Conservation (phyloP, 495 filamentous ascomycete genomes). For the Evansstolkia leycettana region DNA sequence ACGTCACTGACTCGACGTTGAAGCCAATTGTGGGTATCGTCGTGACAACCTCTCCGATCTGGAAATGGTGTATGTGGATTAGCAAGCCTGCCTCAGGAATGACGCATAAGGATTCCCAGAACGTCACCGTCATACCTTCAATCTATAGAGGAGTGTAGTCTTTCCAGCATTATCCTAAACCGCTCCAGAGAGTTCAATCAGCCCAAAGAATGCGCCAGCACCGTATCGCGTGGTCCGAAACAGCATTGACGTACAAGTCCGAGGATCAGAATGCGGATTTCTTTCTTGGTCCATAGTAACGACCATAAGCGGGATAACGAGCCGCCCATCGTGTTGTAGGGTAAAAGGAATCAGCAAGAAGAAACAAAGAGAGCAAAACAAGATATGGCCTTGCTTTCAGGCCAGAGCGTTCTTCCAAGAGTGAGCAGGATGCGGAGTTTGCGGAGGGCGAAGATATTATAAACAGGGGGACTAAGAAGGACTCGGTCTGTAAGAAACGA, state of each 20-base stretch:
- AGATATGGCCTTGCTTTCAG: background rate
- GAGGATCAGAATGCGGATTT: conserved; percentile 91
- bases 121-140: conserved; percentile 84
- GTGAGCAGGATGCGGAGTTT: background rate
- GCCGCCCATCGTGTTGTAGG: conserved; percentile 54
- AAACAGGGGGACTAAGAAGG: background rate
- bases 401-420: no score
- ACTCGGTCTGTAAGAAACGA: conserved; percentile 5
- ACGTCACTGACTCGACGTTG: conserved; percentile 96
- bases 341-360: conserved; percentile 2
- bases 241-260: conserved; percentile 57
- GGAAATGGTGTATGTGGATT: conserved; percentile 7
- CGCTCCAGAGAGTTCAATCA: conserved; percentile 9
- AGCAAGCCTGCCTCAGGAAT: conserved; percentile 8
- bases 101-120: no score
- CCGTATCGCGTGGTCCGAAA: background rate
- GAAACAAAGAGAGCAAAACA: conserved; percentile 1
- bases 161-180: conserved; percentile 93
- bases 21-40: conserved; percentile 99
- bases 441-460: background rate
- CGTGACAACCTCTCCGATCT: conserved; percentile 98
- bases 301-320: conserved; percentile 65
- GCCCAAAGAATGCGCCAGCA: conserved; percentile 4
- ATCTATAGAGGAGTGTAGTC: conserved; percentile 87
- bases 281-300: conserved; percentile 84